Evolutionary conservation across 805 yeast species (phyloP).

Genomic region (Blastobotrys peoriensis): DNA sequence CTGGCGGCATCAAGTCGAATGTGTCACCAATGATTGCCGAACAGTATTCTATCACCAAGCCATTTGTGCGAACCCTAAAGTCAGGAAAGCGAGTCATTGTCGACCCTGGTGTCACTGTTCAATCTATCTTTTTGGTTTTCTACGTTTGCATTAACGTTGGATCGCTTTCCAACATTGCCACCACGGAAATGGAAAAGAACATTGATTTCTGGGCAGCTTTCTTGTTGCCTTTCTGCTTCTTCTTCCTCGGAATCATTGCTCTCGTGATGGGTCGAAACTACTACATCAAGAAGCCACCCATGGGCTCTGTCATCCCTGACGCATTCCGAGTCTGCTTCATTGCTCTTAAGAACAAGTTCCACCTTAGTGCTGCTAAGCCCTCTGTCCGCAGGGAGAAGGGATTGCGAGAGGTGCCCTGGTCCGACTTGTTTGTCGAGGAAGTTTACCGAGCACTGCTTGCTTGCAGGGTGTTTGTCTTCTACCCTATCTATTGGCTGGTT

Average conservation of each 20-base stretch:
- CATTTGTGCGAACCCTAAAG: slow-evolving; percentile 50
- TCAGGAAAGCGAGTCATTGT: slow-evolving; percentile 63
- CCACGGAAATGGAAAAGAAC: slow-evolving; percentile 62
- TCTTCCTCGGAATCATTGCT: slow-evolving; percentile 51
- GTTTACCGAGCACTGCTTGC: slow-evolving; percentile 59
- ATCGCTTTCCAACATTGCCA: slow-evolving; percentile 66
- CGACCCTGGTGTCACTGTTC: slow-evolving; percentile 66
- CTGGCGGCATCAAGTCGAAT: slow-evolving; percentile 77
- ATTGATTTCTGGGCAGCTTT: slow-evolving; percentile 64
- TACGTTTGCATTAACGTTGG: slow-evolving; percentile 75
- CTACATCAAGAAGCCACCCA: slow-evolving; percentile 55
- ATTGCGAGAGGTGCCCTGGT: slow-evolving; percentile 45
- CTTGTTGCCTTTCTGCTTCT: slow-evolving; percentile 64
- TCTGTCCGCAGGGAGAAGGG: slow-evolving; percentile 42
- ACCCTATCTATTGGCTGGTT: slow-evolving; percentile 69
- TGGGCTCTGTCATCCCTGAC: slow-evolving; percentile 53
- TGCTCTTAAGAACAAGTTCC: slow-evolving; percentile 42
- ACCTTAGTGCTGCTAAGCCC: slow-evolving; percentile 54
- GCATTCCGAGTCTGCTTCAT: slow-evolving; percentile 43
- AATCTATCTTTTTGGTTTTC: slow-evolving; percentile 69
- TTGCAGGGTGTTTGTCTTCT: slow-evolving; percentile 66
- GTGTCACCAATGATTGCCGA: slow-evolving; percentile 72
- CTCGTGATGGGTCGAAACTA: slow-evolving; percentile 47
- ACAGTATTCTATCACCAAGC: slow-evolving; percentile 57
- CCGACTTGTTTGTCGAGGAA: slow-evolving; percentile 68